Evolutionary conservation across 176 grass and related monocot species (phyloP), one percentile per base, ranked within the genome.

Genomic region (Calamus simplicifolius): DNA sequence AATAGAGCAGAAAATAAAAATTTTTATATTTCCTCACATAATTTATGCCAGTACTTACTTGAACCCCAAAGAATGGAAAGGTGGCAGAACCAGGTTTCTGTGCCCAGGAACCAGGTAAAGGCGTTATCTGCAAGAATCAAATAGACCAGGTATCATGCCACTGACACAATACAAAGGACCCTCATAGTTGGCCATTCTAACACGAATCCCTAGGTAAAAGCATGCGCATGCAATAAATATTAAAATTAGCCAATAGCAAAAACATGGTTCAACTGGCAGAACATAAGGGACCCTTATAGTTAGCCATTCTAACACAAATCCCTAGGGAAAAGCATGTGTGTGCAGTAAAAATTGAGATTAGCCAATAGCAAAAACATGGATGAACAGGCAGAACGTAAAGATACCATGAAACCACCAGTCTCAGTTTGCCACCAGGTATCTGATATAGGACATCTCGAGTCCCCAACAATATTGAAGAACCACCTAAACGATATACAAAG

Each of bases 341-440:
- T 43, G 7, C 35, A 12, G 35, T 43, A 43, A 43, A 43, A 43
- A 43, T 13, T 43, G 35, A 43, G 1, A 43, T 43, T 43, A 43
- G 35, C 35, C 8, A 43, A 43, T 43, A 13, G 5, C 35, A 43
- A 43, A 43, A 43, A 43, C 35, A 43, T 12, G 35, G 10, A 43
- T 13, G 35, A 43, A 13, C 35, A 19, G 30, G 38, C 31, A 23
- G 50, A 69, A n/a, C n/a, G 58, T 19, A 26, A 18, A 81, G 56
- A 78, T 75, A 98, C 93, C 93, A 98, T 98, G 76, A 98, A 92
- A 54, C 93, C 93, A 62, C 93, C 93, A 27, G 93, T 92, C 78
- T 98, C 93, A 77, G 93, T 98, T 81, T 98, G 93, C 93, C 93
- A 98, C 93, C 87, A 98, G 51, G 93, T 98, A 50, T 98, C 93